phyloP scores from a whole-genome alignment of 202 grass and related monocot genomes.

The Saccharum hybrid region DNA sequence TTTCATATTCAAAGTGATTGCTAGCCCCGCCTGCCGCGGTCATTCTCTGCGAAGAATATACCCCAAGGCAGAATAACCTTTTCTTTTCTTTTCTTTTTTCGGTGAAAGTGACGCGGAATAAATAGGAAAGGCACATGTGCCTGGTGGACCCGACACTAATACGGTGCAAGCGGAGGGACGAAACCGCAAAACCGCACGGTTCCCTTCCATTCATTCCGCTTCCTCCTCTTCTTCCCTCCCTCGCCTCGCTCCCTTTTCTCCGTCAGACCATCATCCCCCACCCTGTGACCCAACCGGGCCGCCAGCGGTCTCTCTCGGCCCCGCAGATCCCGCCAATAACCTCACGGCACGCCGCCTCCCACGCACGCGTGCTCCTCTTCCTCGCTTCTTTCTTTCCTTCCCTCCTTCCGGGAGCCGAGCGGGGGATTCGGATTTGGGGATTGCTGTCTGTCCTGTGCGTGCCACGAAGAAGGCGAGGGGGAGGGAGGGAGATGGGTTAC shows the following conservation, averaged over 20 bases:
- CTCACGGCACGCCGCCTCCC: neutral
- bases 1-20: too few relatives aligned
- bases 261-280: neutral
- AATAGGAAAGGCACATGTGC: neutral
- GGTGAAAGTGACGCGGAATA: neutral
- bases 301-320: neutral
- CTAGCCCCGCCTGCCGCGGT: too few relatives aligned
- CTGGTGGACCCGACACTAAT: neutral
- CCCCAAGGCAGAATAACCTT: too few relatives aligned
- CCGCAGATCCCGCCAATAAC: neutral
- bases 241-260: neutral
- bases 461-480: rapidly evolving
- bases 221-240: too few relatives aligned
- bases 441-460: neutral
- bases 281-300: conserved; percentile 3
- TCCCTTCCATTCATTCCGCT: neutral
- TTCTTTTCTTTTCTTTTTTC: neutral
- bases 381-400: neutral
- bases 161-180: neutral
- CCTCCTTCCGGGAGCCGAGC: neutral
- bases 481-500: conserved; percentile 68
- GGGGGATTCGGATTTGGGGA: conserved; percentile 17
- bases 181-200: neutral
- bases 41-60: too few relatives aligned
- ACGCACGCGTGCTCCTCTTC: neutral